These are phyloP conservation scores for Talaromyces sp. DNA, from an alignment of 2,329 filamentous ascomycete genomes.

Conservation along the genomic window DNA sequence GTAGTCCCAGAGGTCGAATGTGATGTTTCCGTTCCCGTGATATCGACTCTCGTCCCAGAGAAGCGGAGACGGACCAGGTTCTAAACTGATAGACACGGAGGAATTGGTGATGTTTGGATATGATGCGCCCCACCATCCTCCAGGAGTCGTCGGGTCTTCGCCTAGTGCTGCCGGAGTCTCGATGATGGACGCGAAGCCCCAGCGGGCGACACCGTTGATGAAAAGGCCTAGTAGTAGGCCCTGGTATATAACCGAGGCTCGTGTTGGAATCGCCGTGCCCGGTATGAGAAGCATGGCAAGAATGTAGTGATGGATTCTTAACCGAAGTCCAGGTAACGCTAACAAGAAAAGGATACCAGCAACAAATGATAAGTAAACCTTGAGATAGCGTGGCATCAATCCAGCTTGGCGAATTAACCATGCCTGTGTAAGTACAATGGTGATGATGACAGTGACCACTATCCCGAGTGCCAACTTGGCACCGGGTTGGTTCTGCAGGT, in stretches of 20 bases:
- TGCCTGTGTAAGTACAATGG: conserved; percentile 68
- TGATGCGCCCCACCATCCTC: conserved; percentile 39
- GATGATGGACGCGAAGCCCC: conserved; percentile 86
- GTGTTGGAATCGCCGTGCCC: conserved; percentile 81
- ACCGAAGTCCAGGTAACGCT: conserved; percentile 66
- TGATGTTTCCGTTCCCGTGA: conserved; percentile 41
- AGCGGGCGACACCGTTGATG: conserved; percentile 86
- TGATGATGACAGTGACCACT: conserved; percentile 65
- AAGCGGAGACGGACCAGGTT: conserved; percentile 13
- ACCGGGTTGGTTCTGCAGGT: conserved; percentile 82
- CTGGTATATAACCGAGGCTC: conserved; percentile 79
- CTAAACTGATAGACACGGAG: conserved; percentile 41
- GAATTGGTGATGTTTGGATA: conserved; percentile 50
- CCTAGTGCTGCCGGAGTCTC: conserved; percentile 70
- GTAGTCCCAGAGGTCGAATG: conserved; percentile 38
- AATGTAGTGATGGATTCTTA: conserved; percentile 95
- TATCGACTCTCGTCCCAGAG: conserved; percentile 18
- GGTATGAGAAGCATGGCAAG: conserved; percentile 80
- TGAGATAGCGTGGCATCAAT: conserved; percentile 69
- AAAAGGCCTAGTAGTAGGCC: conserved; percentile 86
- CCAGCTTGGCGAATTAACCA: conserved; percentile 85
- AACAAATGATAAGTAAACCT: conserved; percentile 67
- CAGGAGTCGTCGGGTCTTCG: conserved; percentile 41
- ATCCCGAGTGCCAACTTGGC: conserved; percentile 75
- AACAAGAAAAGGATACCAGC: conserved; percentile 64